phyloP scores from a whole-genome alignment of 352 stramenopile genomes.

The Pythium brachiatum region DNA sequence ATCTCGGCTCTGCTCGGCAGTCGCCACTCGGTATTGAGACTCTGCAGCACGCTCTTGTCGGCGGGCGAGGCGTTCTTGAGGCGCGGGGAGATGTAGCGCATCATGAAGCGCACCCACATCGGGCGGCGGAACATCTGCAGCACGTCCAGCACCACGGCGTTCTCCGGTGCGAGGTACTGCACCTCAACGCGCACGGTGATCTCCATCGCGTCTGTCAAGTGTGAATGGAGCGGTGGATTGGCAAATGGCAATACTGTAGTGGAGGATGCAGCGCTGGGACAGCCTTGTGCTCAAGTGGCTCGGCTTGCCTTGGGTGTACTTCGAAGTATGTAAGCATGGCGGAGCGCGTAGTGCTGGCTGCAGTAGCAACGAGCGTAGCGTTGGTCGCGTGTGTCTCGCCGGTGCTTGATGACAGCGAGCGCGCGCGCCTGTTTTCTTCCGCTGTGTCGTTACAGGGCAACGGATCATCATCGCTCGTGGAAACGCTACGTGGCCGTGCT shows the following conservation, averaged over 20 bases:
- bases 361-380: not conserved
- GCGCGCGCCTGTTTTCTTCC: constrained; percentile 1
- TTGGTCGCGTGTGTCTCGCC: constrained; percentile 16
- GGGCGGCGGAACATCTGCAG: constrained; percentile 55
- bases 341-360: not conserved
- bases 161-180: constrained; percentile 50
- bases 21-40: constrained; percentile 31
- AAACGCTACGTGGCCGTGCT: constrained; percentile 1
- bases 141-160: constrained; percentile 43
- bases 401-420: constrained; percentile 20
- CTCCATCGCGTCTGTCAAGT: constrained; percentile 29
- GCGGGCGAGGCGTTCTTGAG: constrained; percentile 60
- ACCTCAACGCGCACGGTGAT: constrained; percentile 54
- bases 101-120: constrained; percentile 63
- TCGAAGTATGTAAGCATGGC: not conserved
- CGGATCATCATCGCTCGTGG: constrained; percentile 2
- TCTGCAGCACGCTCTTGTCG: constrained; percentile 35
- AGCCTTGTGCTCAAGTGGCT: not conserved
- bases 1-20: constrained; percentile 7
- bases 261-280: not conserved
- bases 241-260: constrained; percentile 13
- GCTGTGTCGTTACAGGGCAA: constrained; percentile 2
- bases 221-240: not conserved
- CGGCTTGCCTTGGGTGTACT: not conserved
- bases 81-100: constrained; percentile 49